Percentiles rank a stretch among this genome's conserved stretches.
phyloP scores from a whole-genome alignment of 1,284 basidiomycete species.

The Ganoderma multipileum region DNA sequence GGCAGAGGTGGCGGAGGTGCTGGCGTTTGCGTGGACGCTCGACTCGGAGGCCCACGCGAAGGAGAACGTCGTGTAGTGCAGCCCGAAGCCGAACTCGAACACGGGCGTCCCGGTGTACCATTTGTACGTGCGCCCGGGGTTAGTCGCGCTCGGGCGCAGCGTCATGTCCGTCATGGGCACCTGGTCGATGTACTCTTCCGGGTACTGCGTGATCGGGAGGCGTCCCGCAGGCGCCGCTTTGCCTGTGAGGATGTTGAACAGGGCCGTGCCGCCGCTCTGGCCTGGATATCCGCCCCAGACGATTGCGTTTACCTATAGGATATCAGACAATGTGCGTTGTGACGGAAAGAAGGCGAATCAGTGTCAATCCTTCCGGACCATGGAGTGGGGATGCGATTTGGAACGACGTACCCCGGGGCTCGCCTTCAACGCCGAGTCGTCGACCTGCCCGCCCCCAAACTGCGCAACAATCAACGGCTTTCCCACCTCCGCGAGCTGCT shows the following conservation, averaged over 20 bases:
- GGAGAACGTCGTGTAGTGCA: constrained; percentile 61
- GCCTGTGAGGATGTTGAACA: constrained; percentile 58
- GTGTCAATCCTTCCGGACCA: neutral
- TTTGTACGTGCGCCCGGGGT: constrained; percentile 63
- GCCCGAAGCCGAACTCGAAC: constrained; percentile 58
- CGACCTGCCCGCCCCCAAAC: no score
- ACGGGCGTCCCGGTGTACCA: constrained; percentile 58
- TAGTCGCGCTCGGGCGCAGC: constrained; percentile 53
- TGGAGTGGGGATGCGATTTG: neutral
- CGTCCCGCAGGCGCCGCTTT: constrained; percentile 60
- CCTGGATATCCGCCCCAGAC: constrained; percentile 64
- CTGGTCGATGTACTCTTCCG: constrained; percentile 53
- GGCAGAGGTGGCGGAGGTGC: neutral
- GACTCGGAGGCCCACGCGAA: constrained; percentile 49
- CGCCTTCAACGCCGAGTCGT: constrained; percentile 52
- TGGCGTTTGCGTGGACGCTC: constrained; percentile 38
- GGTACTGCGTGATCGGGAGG: constrained; percentile 60
- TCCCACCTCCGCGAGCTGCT: constrained; percentile 51
- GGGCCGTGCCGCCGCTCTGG: constrained; percentile 58
- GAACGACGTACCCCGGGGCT: constrained; percentile 47
- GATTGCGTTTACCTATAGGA: constrained; percentile 54
- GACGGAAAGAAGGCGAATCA: neutral
- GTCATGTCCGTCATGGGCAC: constrained; percentile 65
- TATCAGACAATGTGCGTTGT: no score
- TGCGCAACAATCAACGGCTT: no score